phyloP scores from a whole-genome alignment of 108 stramenopile species.

The Cyclotella baltica region DNA sequence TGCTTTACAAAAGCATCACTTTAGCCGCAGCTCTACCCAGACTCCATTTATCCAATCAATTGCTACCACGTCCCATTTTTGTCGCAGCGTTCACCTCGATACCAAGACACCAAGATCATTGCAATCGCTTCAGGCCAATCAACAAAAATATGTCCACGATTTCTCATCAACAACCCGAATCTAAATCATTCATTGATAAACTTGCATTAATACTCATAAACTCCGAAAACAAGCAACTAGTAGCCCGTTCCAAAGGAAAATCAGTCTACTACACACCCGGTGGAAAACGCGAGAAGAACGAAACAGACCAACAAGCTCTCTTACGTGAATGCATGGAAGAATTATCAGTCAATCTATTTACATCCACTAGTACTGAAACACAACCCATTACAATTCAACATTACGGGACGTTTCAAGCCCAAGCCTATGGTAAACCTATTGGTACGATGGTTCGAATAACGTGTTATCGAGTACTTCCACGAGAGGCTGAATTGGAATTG shows the following conservation, averaged over 20 bases:
- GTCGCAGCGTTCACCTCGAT: no score
- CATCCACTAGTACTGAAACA: conserved; percentile 32
- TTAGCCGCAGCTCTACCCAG: no score
- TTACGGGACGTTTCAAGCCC: conserved; percentile 60
- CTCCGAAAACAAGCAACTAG: conserved; percentile 53
- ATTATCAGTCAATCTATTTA: conserved; percentile 48
- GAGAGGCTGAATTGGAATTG: conserved; percentile 53
- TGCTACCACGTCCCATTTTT: no score
- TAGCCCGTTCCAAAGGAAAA: conserved; percentile 57
- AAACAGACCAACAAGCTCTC: conserved; percentile 59
- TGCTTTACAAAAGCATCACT: no score
- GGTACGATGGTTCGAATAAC: conserved; percentile 66
- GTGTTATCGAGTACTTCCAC: conserved; percentile 45
- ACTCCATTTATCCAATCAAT: no score
- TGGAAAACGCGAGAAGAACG: conserved; percentile 58
- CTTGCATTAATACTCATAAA: conserved; percentile 57
- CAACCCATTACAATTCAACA: conserved; percentile 29
- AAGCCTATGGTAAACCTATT: conserved; percentile 61
- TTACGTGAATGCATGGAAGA: conserved; percentile 63
- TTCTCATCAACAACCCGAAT: no score
- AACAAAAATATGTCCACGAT: no score
- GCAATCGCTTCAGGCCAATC: no score
- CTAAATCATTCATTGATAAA: conserved; percentile 47
- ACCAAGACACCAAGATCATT: no score
- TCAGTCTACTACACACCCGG: conserved; percentile 63